These are phyloP conservation scores for Gamsiella multidivaricata DNA, from an alignment of 192 early-diverging fungal species.

Conservation along the genomic window DNA sequence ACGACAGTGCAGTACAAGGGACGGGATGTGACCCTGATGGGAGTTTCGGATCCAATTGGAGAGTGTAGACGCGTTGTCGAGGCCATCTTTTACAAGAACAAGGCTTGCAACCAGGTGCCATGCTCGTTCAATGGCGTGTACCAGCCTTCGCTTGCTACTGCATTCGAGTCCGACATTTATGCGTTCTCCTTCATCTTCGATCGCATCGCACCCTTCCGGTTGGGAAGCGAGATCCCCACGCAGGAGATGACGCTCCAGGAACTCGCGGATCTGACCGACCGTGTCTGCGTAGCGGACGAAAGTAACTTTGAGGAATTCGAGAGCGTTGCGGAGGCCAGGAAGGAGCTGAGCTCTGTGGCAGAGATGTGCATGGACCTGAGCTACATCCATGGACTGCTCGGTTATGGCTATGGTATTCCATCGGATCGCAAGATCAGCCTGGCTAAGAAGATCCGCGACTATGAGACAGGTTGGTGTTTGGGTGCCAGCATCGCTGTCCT, in stretches of 20 bases:
- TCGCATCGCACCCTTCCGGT: slow-evolving; percentile 69
- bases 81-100: slow-evolving; percentile 81
- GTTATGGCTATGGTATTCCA: slow-evolving; percentile 86
- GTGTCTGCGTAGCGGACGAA: slow-evolving; percentile 71
- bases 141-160: slow-evolving; percentile 79
- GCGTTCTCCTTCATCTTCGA: slow-evolving; percentile 98
- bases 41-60: slow-evolving; percentile 66
- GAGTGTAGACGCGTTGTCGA: slow-evolving; percentile 65
- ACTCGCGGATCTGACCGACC: slow-evolving; percentile 72
- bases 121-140: slow-evolving; percentile 96
- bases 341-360: slow-evolving; percentile 61
- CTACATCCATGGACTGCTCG: slow-evolving; percentile 87
- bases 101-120: slow-evolving; percentile 64
- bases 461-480: slow-evolving; percentile 97
- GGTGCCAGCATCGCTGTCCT: slow-evolving; percentile 91
- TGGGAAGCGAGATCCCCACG: slow-evolving; percentile 63
- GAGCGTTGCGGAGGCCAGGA: slow-evolving; percentile 55
- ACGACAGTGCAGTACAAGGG: slow-evolving; percentile 11
- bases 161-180: slow-evolving; percentile 86
- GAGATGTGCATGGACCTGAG: slow-evolving; percentile 93
- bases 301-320: slow-evolving; percentile 60
- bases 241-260: slow-evolving; percentile 79
- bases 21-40: slow-evolving; percentile 58
- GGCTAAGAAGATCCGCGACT: slow-evolving; percentile 90
- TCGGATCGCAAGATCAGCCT: slow-evolving; percentile 75